phyloP scores from a whole-genome alignment of 139 green algal genomes.

The Picochlorum sp. region DNA sequence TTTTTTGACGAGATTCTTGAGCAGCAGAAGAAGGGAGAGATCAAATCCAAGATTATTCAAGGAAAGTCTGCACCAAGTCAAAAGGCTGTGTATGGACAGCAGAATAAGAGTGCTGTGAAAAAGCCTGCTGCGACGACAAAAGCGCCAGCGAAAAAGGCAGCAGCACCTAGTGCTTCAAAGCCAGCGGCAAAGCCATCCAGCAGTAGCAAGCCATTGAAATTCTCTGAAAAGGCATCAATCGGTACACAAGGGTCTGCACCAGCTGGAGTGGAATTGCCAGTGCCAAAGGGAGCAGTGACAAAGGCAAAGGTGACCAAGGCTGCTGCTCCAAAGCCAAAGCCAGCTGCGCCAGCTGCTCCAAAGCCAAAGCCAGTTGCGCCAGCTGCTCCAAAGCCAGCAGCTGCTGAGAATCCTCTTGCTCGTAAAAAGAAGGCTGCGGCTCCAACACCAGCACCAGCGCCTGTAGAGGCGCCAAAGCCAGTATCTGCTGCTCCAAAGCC shows the following conservation, averaged over 20 bases:
- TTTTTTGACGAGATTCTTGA: slow-evolving; percentile 6
- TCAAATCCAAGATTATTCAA: slow-evolving; percentile 5
- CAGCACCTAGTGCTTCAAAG: slow-evolving; percentile 10
- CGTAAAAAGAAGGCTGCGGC: background rate
- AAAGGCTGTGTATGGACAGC: slow-evolving; percentile 10
- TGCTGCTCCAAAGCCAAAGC: slow-evolving; percentile 5
- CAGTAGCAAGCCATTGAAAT: background rate
- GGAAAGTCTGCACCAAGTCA: slow-evolving; percentile 8
- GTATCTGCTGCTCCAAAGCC: background rate
- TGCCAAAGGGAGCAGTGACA: slow-evolving; percentile 6
- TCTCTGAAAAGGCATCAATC: background rate
- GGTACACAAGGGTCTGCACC: slow-evolving; percentile 11
- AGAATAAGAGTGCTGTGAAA: background rate
- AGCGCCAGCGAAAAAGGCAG: slow-evolving; percentile 7
- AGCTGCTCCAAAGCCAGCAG: too few relatives aligned
- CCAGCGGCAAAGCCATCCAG: background rate
- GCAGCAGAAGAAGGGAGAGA: slow-evolving; percentile 10
- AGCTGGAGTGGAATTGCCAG: slow-evolving; percentile 7
- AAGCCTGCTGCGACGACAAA: background rate
- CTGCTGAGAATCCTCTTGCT: background rate
- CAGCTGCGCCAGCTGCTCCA: background rate
- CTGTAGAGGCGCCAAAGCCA: slow-evolving; percentile 1
- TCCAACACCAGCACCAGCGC: background rate
- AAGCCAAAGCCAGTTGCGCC: too few relatives aligned
- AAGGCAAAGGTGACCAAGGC: background rate